Evolutionary conservation across 441 rosid species (phyloP).

Genomic region (Pelargonium citronellum): DNA sequence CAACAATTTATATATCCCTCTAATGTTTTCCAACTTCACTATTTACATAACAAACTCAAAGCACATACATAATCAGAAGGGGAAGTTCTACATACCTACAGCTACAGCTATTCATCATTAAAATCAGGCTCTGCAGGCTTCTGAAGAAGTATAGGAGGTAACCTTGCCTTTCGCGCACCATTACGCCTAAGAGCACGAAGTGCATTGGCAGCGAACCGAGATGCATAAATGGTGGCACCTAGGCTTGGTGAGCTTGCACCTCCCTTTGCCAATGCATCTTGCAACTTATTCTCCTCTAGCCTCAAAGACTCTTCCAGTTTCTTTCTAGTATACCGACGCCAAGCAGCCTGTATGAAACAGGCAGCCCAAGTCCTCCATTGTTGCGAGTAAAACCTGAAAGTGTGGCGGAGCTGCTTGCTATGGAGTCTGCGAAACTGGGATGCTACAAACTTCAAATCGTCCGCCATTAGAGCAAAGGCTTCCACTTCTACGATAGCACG

Average conservation of each 20-base stretch:
- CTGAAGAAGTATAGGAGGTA: conserved; percentile 56
- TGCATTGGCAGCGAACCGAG: conserved; percentile 70
- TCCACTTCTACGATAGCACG: conserved; percentile 46
- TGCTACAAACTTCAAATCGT: conserved; percentile 60
- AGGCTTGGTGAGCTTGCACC: conserved; percentile 60
- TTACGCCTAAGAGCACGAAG: conserved; percentile 44
- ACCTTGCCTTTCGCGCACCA: conserved; percentile 29
- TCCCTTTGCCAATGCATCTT: conserved; percentile 62
- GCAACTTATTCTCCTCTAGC: conserved; percentile 61
- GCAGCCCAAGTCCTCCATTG: conserved; percentile 97
- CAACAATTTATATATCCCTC: no score
- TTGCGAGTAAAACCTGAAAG: conserved; percentile 68
- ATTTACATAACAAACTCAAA: no score
- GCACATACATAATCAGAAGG: no score
- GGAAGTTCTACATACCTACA: background rate
- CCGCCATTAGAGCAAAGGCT: conserved; percentile 52
- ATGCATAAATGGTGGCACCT: conserved; percentile 71
- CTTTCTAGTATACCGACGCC: conserved; percentile 65
- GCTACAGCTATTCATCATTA: conserved; percentile 22
- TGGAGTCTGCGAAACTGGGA: conserved; percentile 78
- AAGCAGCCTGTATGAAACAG: conserved; percentile 76
- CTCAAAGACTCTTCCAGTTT: conserved; percentile 59
- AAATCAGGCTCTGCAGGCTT: conserved; percentile 86
- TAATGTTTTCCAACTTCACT: no score
- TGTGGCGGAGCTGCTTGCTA: conserved; percentile 71